Evolutionary conservation across 2,329 filamentous ascomycete species (phyloP).

Genomic region (Aspergillus sp.): DNA sequence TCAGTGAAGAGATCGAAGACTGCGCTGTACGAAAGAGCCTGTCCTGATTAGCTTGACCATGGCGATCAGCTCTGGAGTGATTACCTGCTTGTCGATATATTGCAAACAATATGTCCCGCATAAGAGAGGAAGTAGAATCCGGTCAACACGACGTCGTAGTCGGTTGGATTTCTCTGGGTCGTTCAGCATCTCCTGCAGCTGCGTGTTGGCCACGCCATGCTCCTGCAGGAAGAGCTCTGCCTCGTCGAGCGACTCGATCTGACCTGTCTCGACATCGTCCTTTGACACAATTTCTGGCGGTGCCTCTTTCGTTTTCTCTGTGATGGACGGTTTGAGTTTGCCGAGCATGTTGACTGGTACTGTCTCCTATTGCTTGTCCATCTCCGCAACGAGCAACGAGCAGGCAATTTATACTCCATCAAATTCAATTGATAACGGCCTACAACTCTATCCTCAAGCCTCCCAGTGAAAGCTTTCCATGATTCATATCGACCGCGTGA

Average conservation of each 20-base stretch:
- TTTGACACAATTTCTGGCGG: background rate
- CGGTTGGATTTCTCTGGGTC: slow-evolving; percentile 36
- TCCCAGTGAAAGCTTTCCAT: no score
- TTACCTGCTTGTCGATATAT: slow-evolving; percentile 51
- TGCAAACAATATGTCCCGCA: slow-evolving; percentile 43
- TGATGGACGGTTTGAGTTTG: background rate
- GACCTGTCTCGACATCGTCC: slow-evolving; percentile 20
- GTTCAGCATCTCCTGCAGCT: slow-evolving; percentile 44
- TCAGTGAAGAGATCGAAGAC: slow-evolving; percentile 55
- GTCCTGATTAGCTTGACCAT: slow-evolving; percentile 10
- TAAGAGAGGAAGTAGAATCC: slow-evolving; percentile 51
- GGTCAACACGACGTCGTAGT: slow-evolving; percentile 48
- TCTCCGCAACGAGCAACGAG: no score
- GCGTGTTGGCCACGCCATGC: slow-evolving; percentile 43
- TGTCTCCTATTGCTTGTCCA: no score
- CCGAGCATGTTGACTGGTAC: background rate
- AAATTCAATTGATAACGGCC: no score
- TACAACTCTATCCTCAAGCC: no score
- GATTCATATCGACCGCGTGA: no score
- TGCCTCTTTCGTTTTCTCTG: background rate
- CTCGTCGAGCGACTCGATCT: slow-evolving; percentile 43
- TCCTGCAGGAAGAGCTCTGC: slow-evolving; percentile 50
- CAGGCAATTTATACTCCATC: no score
- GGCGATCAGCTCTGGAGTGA: background rate
- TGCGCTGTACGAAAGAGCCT: slow-evolving; percentile 53